phyloP scores from a whole-genome alignment of 176 grass and related monocot species.

The Avena atlantica region DNA sequence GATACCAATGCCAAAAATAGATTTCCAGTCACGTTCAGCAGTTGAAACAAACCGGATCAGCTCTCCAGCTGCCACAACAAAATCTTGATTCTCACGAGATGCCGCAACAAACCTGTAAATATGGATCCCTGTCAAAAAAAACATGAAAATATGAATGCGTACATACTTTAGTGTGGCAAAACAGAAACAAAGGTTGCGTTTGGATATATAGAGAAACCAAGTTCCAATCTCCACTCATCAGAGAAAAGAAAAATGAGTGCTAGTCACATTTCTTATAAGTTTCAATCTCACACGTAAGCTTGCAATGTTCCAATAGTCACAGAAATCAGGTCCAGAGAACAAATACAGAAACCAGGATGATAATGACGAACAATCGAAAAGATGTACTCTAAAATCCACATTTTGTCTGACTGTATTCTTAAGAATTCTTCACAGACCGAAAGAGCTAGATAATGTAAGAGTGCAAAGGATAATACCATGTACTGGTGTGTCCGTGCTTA shows the following conservation, averaged over 20 bases:
- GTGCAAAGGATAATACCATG: constrained; percentile 30
- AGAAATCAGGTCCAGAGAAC: background rate
- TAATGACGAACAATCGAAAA: too few species aligned
- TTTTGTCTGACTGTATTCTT: background rate
- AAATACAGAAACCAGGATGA: background rate
- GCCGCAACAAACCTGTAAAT: background rate
- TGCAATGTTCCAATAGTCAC: background rate
- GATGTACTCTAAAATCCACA: background rate
- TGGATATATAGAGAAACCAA: background rate
- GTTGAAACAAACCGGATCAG: background rate
- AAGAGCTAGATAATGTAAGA: constrained; percentile 13
- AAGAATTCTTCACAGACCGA: constrained; percentile 2
- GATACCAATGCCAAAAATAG: background rate
- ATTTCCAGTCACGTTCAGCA: background rate
- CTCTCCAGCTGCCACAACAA: background rate
- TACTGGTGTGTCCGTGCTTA: constrained; percentile 84
- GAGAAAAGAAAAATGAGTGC: background rate
- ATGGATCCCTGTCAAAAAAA: background rate
- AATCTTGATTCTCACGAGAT: background rate
- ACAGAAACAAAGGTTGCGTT: too few species aligned
- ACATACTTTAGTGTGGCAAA: background rate
- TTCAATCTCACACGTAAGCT: background rate
- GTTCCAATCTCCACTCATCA: background rate
- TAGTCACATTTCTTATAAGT: background rate
- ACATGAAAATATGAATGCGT: background rate